Evolutionary conservation across 768 basidiomycete species (phyloP).

Genomic region (Cystofilobasidium bisporidii): DNA sequence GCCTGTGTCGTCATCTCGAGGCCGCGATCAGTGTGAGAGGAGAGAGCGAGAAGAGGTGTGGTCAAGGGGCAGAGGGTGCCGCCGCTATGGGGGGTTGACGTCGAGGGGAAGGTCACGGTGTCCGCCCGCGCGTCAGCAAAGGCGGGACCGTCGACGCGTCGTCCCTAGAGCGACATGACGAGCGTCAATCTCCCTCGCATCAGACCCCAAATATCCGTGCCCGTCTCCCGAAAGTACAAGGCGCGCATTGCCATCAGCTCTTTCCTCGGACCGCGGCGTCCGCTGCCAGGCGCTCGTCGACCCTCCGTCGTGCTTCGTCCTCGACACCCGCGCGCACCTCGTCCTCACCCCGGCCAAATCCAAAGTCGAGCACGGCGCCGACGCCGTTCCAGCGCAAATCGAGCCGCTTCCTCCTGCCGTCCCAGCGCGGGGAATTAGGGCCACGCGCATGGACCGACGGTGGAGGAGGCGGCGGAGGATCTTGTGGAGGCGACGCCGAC

Average conservation of each 20-base stretch:
- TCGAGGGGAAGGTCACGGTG: neutral
- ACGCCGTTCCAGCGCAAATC: neutral
- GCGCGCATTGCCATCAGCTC: too few species aligned
- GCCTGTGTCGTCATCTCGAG: conserved; percentile 1
- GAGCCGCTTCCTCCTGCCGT: neutral
- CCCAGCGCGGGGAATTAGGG: neutral
- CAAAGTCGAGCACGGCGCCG: neutral
- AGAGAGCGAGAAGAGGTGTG: too few species aligned
- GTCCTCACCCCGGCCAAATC: neutral
- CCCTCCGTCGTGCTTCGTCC: neutral
- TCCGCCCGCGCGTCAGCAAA: too few species aligned
- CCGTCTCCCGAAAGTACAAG: too few species aligned
- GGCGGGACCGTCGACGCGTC: too few species aligned
- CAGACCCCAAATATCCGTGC: too few species aligned
- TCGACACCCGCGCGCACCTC: neutral
- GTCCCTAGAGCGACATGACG: too few species aligned
- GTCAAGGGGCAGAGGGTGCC: too few species aligned
- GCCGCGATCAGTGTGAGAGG: too few species aligned
- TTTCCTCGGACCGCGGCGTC: too few species aligned
- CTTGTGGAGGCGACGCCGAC: neutral
- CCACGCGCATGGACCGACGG: neutral
- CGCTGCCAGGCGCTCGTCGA: neutral
- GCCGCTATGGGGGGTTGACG: neutral
- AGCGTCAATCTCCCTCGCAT: too few species aligned
- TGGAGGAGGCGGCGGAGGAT: neutral